A percentile compares a stretch with the other conserved stretches of the same genome.
Evolutionary conservation across 495 filamentous ascomycete genomes (phyloP).

Genomic region (Friedmanniomyces endolithicus): DNA sequence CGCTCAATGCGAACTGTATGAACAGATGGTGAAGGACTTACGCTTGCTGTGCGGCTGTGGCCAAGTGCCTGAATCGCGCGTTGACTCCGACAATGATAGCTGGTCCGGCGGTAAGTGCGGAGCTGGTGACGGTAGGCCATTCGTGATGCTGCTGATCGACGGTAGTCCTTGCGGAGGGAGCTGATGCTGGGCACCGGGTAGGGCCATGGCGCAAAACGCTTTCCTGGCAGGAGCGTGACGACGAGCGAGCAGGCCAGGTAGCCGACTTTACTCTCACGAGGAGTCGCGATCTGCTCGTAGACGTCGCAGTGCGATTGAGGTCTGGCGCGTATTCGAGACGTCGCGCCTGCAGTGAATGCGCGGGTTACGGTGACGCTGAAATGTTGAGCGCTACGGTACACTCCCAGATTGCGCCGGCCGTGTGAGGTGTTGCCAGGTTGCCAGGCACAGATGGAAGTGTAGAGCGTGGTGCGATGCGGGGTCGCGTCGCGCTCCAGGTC

Average conservation of each 20-base stretch:
- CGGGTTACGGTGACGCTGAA: neutral
- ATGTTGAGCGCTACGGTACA: neutral
- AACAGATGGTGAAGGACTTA: constrained; percentile 11
- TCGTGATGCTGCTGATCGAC: constrained; percentile 21
- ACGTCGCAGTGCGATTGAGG: neutral
- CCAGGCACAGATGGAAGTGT: neutral
- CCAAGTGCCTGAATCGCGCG: constrained; percentile 21
- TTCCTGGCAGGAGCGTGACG: neutral
- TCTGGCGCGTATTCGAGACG: neutral
- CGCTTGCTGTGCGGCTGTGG: constrained; percentile 21
- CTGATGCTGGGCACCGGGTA: neutral
- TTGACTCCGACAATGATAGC: constrained; percentile 8
- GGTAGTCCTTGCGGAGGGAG: constrained; percentile 15
- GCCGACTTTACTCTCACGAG: neutral
- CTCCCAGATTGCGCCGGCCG: neutral
- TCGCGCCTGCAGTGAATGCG: neutral
- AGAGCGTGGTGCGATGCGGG: neutral
- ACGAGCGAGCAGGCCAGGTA: neutral
- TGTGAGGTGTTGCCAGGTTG: neutral
- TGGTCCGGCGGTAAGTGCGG: constrained; percentile 4
- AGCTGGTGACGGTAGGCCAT: constrained; percentile 10
- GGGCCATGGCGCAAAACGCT: neutral
- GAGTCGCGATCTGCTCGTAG: no score
- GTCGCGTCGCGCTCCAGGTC: neutral
- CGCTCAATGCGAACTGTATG: neutral